Base-by-base conservation (phyloP, 1,139 yeast genomes). In the Saccharomyces pastorianus region DNA sequence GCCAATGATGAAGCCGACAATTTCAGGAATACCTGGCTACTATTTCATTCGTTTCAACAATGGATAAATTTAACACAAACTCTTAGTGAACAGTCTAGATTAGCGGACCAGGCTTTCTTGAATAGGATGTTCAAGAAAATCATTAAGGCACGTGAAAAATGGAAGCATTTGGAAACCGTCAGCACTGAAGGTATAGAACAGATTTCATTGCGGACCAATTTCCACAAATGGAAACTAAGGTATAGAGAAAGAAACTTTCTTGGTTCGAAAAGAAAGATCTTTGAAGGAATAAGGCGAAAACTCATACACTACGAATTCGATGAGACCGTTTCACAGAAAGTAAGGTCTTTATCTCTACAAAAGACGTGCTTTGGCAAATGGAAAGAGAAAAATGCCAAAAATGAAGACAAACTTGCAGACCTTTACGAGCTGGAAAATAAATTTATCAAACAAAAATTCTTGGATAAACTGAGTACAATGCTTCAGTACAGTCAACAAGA, bases 31-130 rank as follows among this genome's bases (percentile, higher is more conserved):
- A 38, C 46, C 14, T 42, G 49, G 27, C 34, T 32, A 11, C 28
- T 38, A 38, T 32, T 50, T 6, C 32, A 6, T 8, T 46, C 46
- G 13, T 50, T 38, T 46, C 47, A 50, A 8, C 49, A 26, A 27
- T 50, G 49, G 49, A 26, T 50, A 11, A 31, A 27, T 11, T 42
- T 17, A 23, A 42, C 28, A 11, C 48, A 49, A 42, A 28, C 42
- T 13, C n/a, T 42, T 29, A 23, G 29, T 11, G 32, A 49, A 23
- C 44, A 44, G 17, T 11, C 17, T 7, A 49, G 46, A 44, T 25
- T 49, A 9, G 51, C 51, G 2, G 51, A 49, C 8, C 48, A 49
- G 9, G 44, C 31, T n/a, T 49, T 49, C 6, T 9, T 29, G 48
- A 47, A 49, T 31, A 49, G 17, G 17, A 28, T 29, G 17, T 25